Evolutionary conservation across 495 filamentous ascomycete genomes (phyloP), one percentile per base, ranked within the genome.

Genomic region (Aspergillus avenaceus): DNA sequence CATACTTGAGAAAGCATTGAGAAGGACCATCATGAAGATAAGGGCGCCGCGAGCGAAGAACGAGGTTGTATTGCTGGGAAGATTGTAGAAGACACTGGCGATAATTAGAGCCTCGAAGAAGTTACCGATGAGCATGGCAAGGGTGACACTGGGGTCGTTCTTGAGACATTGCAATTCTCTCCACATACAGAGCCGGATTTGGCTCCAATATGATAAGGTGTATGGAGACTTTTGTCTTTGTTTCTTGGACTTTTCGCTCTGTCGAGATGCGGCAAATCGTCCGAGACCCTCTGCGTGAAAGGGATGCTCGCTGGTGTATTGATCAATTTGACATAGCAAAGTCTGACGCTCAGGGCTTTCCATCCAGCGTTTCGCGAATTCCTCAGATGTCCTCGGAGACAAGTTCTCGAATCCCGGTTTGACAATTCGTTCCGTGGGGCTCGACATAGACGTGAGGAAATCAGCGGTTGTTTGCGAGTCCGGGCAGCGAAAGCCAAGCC

Each of bases 21-120:
- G 42, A 9, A 96, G 74, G 53, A 91, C 81, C 44, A 87, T 84
- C 56, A 95, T 92, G 76, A 95, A 96, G 23, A 96, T 69, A 8
- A 95, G 70, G 44, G 84, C 85, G 22, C 86, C 87, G 14, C 87
- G 77, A 50, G 78, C 73, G 69, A 79, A 95, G 69, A 95, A 90
- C 56, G 77, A 85, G 28, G 61, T 55, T 2, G 87, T 88, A 26
- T 72, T 71, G 1, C 50, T 59, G 21, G 76, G 65, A 5, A 91
- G 63, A 54, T 92, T 85, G 69, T 84, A 95, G 71, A 91, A 96
- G 42, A 95, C 82, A 55, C 78, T 84, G 29, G 84, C 80, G 60
- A 95, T 81, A 61, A 96, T 83, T 26, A 96, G 70, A 18, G 86
- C 74, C 76, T 90, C 83, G 56, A 80, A 61, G 45, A 79, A 70